phyloP scores from a whole-genome alignment of 805 yeast species.

The Teunomyces kruisii region DNA sequence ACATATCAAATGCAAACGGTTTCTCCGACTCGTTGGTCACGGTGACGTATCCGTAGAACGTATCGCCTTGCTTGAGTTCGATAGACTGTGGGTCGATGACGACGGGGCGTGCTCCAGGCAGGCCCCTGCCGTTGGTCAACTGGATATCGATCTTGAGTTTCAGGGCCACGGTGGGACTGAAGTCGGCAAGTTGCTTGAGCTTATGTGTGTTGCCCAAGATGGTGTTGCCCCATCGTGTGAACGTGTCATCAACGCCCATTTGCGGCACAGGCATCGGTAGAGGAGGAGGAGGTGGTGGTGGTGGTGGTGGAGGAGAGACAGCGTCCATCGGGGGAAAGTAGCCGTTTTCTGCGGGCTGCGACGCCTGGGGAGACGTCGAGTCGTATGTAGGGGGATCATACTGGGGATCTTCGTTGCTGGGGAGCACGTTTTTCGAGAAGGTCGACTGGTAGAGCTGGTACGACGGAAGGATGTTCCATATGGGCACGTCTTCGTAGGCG shows the following conservation, averaged over 20 bases:
- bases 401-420: slow-evolving; percentile 17
- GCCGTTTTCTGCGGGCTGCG: neutral
- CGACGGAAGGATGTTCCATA: slow-evolving; percentile 31
- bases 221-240: slow-evolving; percentile 27
- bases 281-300: too few species aligned
- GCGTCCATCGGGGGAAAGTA: slow-evolving; percentile 5
- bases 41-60: slow-evolving; percentile 23
- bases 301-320: too few species aligned
- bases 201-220: slow-evolving; percentile 27
- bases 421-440: slow-evolving; percentile 23
- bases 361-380: neutral
- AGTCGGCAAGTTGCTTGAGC: slow-evolving; percentile 19
- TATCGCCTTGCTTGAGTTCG: slow-evolving; percentile 29
- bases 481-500: slow-evolving; percentile 25
- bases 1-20: slow-evolving; percentile 26
- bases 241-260: slow-evolving; percentile 1
- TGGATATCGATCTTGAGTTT: slow-evolving; percentile 18
- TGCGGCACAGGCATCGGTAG: neutral
- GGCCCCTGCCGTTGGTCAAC: slow-evolving; percentile 17
- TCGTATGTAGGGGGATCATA: slow-evolving; percentile 25
- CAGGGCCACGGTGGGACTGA: slow-evolving; percentile 16
- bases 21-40: slow-evolving; percentile 16
- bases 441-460: slow-evolving; percentile 31
- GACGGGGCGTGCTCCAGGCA: slow-evolving; percentile 15
- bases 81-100: slow-evolving; percentile 16